Percentiles rank a stretch among this genome's conserved stretches.
Evolutionary conservation across 2,329 filamentous ascomycete species (phyloP).

Genomic region (Pestalotiopsis sp.): DNA sequence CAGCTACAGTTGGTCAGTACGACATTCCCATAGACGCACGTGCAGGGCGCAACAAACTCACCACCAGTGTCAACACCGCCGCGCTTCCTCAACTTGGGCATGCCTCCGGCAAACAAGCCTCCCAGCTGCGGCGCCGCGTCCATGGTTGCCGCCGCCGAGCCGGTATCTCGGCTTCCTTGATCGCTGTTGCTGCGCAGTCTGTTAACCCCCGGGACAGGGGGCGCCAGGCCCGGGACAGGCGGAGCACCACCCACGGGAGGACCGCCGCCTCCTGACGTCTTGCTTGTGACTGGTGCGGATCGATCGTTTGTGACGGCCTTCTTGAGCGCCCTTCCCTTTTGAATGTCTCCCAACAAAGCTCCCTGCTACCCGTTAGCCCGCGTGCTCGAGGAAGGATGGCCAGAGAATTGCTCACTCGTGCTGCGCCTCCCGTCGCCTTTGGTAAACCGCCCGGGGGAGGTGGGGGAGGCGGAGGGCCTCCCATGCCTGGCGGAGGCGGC

Average conservation of each 20-base stretch:
- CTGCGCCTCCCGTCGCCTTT: constrained; percentile 54
- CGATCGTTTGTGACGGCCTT: constrained; percentile 91
- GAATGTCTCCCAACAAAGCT: constrained; percentile 84
- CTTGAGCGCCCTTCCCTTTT: constrained; percentile 76
- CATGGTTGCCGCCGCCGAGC: constrained; percentile 39
- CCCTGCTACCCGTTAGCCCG: constrained; percentile 52
- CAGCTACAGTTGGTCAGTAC: constrained; percentile 47
- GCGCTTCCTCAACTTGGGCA: constrained; percentile 90
- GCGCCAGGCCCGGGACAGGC: constrained; percentile 75
- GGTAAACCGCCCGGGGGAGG: constrained; percentile 56
- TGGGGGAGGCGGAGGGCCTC: constrained; percentile 62
- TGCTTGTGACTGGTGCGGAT: constrained; percentile 73
- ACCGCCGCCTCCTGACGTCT: constrained; percentile 53
- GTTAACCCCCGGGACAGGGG: constrained; percentile 65
- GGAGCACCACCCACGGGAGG: constrained; percentile 74
- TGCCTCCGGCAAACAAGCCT: constrained; percentile 88
- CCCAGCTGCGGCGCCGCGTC: constrained; percentile 76
- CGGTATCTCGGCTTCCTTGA: constrained; percentile 50
- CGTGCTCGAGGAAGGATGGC: neutral
- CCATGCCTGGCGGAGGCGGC: constrained; percentile 56
- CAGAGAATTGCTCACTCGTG: constrained; percentile 55
- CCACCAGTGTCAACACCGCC: constrained; percentile 76
- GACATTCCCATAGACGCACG: neutral
- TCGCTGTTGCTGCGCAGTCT: constrained; percentile 85
- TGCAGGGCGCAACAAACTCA: constrained; percentile 29